A percentile compares a stretch with the other conserved stretches of the same genome.
Evolutionary conservation across 2,329 filamentous ascomycete genomes (phyloP).

Genomic region (Aspergillus melleus): DNA sequence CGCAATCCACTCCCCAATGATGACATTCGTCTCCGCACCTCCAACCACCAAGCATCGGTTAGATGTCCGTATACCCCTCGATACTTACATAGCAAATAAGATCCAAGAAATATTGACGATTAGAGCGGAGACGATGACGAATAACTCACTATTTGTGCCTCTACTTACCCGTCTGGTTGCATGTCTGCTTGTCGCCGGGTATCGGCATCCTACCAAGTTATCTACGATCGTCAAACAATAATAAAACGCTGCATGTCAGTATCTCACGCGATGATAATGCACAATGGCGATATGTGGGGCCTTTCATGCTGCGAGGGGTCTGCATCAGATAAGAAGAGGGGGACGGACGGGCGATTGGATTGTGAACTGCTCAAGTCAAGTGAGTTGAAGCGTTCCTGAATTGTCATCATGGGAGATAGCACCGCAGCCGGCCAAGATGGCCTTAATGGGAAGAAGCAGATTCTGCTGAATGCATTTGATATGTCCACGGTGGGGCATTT

Average conservation of each 20-base stretch:
- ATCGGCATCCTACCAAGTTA: not conserved
- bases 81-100: not conserved
- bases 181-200: too few species aligned
- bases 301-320: not conserved
- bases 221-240: not conserved
- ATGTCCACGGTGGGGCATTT: constrained; percentile 66
- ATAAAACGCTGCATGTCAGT: not conserved
- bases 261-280: constrained; percentile 13
- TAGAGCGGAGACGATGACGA: constrained; percentile 24
- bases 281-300: constrained; percentile 17
- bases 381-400: too few species aligned
- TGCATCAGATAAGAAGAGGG: constrained; percentile 9
- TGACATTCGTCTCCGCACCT: not conserved
- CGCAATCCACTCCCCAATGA: constrained; percentile 12
- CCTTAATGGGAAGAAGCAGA: constrained; percentile 48
- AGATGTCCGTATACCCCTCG: not conserved
- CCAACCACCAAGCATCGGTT: not conserved
- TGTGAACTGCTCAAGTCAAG: not conserved
- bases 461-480: constrained; percentile 65
- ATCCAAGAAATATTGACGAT: constrained; percentile 9
- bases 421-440: not conserved
- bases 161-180: not conserved
- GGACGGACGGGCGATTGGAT: not conserved
- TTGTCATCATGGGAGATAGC: constrained; percentile 21
- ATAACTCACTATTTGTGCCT: constrained; percentile 2